A percentile compares a stretch with the other conserved stretches of the same genome.
phyloP scores from a whole-genome alignment of 1,284 basidiomycete species.

The Rhodotorula sp. region DNA sequence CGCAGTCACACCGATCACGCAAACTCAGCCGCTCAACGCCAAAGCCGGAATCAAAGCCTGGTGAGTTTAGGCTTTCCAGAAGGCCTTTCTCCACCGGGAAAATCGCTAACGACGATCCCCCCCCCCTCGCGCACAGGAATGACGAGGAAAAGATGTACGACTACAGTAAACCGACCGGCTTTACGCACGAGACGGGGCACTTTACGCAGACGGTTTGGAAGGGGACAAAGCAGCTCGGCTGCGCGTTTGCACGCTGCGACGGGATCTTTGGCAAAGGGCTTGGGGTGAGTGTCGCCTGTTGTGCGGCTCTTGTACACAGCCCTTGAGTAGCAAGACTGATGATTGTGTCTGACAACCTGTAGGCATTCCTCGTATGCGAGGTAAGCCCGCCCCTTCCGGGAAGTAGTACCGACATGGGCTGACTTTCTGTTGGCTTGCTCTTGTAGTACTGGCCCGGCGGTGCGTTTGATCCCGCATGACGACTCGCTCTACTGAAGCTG shows the following conservation, averaged over 20 bases:
- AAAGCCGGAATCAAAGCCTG: slow-evolving; percentile 9
- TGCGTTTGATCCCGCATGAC: neutral
- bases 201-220: slow-evolving; percentile 18
- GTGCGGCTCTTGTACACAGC: neutral
- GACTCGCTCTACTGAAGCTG: neutral
- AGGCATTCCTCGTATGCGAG: neutral
- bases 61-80: neutral
- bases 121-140: slow-evolving; percentile 6
- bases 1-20: neutral
- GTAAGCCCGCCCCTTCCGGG: neutral
- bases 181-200: slow-evolving; percentile 20
- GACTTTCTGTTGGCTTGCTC: neutral
- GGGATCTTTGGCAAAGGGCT: neutral
- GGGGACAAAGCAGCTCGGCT: slow-evolving; percentile 12
- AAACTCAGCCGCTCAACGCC: neutral
- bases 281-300: neutral
- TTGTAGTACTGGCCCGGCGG: neutral
- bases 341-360: neutral
- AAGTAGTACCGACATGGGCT: neutral
- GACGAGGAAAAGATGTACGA: slow-evolving; percentile 21
- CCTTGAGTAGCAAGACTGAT: neutral
- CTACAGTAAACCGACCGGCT: slow-evolving; percentile 21
- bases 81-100: no score
- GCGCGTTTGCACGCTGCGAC: slow-evolving; percentile 4
- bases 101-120: neutral